phyloP scores from a whole-genome alignment of 129 eudicot species.

The Chrysanthemum seticuspe region DNA sequence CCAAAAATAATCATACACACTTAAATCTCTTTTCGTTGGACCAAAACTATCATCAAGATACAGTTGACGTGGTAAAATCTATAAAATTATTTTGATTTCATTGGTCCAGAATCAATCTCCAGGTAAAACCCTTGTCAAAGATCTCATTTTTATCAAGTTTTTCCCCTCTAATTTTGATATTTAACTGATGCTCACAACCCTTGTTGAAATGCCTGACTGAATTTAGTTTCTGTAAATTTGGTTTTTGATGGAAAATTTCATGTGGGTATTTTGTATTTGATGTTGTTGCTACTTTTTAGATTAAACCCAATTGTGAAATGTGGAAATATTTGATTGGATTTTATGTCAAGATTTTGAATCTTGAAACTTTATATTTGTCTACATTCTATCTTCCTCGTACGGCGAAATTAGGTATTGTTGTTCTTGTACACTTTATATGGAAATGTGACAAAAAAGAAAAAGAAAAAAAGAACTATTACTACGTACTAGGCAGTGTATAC shows the following conservation, averaged over 20 bases:
- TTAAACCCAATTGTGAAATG: neutral
- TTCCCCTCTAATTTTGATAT: neutral
- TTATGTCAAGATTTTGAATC: neutral
- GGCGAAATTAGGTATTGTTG: too few species aligned
- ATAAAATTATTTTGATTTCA: neutral
- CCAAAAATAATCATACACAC: too few species aligned
- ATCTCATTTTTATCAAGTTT: conserved; percentile 2
- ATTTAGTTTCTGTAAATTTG: conserved; percentile 9
- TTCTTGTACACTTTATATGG: too few species aligned
- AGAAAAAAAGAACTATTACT: neutral
- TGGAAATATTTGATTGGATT: neutral
- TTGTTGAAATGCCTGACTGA: conserved; percentile 31
- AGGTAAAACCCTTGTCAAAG: conserved; percentile 14
- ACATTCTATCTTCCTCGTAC: too few species aligned
- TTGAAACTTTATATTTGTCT: neutral
- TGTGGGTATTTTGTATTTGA: neutral
- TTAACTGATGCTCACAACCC: conserved; percentile 13
- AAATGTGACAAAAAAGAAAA: neutral
- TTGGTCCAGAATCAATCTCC: conserved; percentile 15
- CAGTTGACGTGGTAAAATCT: neutral
- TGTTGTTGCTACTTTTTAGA: neutral
- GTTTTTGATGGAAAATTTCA: neutral
- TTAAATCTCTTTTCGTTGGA: conserved; percentile 1
- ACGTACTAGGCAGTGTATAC: too few species aligned
- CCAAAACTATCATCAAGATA: neutral